Percentiles rank a stretch among this genome's conserved stretches.
These are phyloP conservation scores for Suillus plorans DNA, from an alignment of 768 basidiomycete genomes.

Conservation along the genomic window DNA sequence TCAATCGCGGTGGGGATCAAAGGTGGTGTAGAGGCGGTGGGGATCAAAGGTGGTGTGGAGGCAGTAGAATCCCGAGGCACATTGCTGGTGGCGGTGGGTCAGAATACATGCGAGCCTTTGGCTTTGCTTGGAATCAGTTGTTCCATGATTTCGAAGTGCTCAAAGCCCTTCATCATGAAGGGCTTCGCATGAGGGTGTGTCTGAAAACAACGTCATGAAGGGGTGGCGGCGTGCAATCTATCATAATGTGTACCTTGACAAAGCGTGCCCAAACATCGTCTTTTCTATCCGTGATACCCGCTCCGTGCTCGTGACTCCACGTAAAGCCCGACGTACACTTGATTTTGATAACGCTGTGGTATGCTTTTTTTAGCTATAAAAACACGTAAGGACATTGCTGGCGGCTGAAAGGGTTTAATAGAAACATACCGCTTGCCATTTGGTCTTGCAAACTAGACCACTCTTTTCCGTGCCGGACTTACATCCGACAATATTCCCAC, in stretches of 20 bases:
- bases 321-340: constrained; percentile 2
- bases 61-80: no score
- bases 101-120: no score
- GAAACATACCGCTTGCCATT: no score
- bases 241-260: not conserved
- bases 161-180: no score
- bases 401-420: not conserved
- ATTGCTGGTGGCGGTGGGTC: not conserved
- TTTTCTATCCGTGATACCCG: not conserved
- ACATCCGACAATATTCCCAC: no score
- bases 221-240: not conserved
- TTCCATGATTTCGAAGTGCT: not conserved
- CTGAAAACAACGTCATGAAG: not conserved
- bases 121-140: no score
- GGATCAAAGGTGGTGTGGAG: no score
- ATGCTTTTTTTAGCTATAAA: constrained; percentile 2
- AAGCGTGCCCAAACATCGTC: not conserved
- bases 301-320: not conserved
- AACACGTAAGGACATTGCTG: not conserved
- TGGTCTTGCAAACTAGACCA: no score
- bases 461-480: no score
- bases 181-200: no score
- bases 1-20: no score
- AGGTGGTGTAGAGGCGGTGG: no score
- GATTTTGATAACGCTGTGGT: not conserved